Evolutionary conservation across 2,329 filamentous ascomycete species (phyloP), one percentile per base, ranked within the genome.

Genomic region (Cordyceps javanica): DNA sequence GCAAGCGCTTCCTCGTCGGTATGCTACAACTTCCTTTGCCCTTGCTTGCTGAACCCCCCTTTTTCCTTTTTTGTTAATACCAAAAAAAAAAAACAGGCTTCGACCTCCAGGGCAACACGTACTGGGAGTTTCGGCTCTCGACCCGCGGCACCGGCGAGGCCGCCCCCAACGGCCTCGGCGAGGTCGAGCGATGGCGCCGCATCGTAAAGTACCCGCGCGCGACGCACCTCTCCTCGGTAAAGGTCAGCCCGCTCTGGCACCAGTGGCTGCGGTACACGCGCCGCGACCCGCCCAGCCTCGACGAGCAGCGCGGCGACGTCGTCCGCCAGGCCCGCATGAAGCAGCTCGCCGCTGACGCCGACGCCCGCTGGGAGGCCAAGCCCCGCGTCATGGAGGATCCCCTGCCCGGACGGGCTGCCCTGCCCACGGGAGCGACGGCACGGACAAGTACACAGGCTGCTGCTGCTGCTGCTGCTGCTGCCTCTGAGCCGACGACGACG

Each of bases 181-280:
- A 74, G 50, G 65, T 69, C 38, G 70, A 74, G 54, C 79, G 81
- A 62, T 82, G 80, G 77, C 81, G 84, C 32, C 81, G 84, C 67
- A 86, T 87, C 61, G 82, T 86, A 50, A 67, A 82, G 63, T 85
- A 82, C 69, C 82, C 83, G 11, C 71, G 75, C 50, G 73, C 73
- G 44, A 77, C 78, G 3, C 81, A 82, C 67, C 74, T 76, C 65
- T 80, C 76, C 64, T 77, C 82, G 34, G 77, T 87, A 55, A 71
- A 71, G 57, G 82, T 87, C 60, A 73, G 79, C 53, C 84, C 85
- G 11, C 76, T 78, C 62, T 88, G 85, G 85, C 84, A 87, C 70
- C 84, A 87, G 66, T 88, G 85, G 85, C 75, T 88, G 50, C 82
- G 85, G 16, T 77, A 87, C 68, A 82, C 79, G 46, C 80, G 85